These are phyloP conservation scores for Pseudogymnoascus destructans DNA, from an alignment of 2,329 filamentous ascomycete species.

Conservation along the genomic window DNA sequence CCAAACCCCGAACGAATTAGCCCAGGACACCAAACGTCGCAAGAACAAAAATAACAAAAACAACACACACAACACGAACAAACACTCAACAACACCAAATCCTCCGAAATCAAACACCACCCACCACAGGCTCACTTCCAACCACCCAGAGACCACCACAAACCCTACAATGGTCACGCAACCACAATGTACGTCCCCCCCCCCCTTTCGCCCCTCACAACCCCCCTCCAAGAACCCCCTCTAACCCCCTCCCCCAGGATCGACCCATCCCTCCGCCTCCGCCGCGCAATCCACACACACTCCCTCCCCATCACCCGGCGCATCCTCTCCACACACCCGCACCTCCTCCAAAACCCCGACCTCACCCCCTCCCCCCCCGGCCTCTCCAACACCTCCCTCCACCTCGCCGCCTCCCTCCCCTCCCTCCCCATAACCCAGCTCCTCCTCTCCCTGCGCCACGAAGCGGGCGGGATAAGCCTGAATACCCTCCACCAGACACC, in stretches of 20 bases:
- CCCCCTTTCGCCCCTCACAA: neutral
- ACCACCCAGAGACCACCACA: neutral
- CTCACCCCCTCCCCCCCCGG: conserved; percentile 39
- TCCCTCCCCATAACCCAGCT: conserved; percentile 54
- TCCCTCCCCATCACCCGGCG: conserved; percentile 55
- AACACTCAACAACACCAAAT: neutral
- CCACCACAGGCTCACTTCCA: neutral
- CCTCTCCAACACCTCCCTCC: conserved; percentile 71
- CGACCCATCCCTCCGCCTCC: conserved; percentile 61
- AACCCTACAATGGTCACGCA: neutral
- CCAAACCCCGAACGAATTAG: neutral
- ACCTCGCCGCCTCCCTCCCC: conserved; percentile 65
- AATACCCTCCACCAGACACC: conserved; percentile 74
- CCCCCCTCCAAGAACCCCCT: neutral
- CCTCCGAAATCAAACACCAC: neutral
- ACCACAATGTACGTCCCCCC: neutral
- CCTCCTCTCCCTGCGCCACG: conserved; percentile 63
- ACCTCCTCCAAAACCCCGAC: conserved; percentile 67
- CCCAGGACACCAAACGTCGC: neutral
- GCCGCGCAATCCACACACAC: conserved; percentile 69
- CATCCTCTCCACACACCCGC: conserved; percentile 60
- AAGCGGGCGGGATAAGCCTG: conserved; percentile 52
- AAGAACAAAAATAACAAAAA: neutral
- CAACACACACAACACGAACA: neutral
- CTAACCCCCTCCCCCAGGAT: conserved; percentile 42